phyloP scores from a whole-genome alignment of 1,284 basidiomycete species.

The Ceratobasidium sp. region DNA sequence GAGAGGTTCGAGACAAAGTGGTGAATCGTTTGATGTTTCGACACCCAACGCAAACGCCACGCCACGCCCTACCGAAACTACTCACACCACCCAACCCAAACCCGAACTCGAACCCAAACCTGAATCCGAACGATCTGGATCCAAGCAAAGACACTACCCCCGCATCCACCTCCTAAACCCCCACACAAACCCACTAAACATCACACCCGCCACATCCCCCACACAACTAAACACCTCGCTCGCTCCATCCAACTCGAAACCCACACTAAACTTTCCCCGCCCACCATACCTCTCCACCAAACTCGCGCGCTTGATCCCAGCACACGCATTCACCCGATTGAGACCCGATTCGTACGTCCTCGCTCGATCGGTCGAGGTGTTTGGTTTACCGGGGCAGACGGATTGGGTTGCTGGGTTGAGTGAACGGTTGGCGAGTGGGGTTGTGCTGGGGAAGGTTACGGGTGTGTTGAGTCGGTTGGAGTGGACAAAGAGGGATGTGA shows the following conservation, averaged over 20 bases:
- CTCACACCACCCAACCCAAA: background rate
- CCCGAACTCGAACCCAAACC: background rate
- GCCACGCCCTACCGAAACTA: background rate
- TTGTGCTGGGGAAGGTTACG: background rate
- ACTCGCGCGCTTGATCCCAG: background rate
- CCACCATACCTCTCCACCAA: slow-evolving; percentile 11
- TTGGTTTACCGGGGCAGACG: slow-evolving; percentile 7
- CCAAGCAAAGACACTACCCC: background rate
- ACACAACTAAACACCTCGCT: slow-evolving; percentile 18
- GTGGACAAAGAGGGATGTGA: background rate
- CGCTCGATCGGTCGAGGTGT: slow-evolving; percentile 26
- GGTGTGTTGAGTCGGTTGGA: slow-evolving; percentile 10
- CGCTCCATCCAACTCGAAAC: background rate
- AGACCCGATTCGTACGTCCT: slow-evolving; percentile 2
- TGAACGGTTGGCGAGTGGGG: background rate
- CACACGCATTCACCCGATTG: background rate
- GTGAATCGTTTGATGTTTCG: background rate
- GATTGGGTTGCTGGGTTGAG: slow-evolving; percentile 12
- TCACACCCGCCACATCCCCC: background rate
- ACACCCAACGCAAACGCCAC: background rate
- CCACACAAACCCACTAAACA: background rate
- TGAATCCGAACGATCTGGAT: background rate
- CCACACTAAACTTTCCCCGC: background rate
- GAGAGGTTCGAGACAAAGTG: background rate
- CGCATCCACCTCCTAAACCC: background rate